These are phyloP conservation scores for Limnanthes douglasii DNA, from an alignment of 345 rosid genomes.

Conservation along the genomic window DNA sequence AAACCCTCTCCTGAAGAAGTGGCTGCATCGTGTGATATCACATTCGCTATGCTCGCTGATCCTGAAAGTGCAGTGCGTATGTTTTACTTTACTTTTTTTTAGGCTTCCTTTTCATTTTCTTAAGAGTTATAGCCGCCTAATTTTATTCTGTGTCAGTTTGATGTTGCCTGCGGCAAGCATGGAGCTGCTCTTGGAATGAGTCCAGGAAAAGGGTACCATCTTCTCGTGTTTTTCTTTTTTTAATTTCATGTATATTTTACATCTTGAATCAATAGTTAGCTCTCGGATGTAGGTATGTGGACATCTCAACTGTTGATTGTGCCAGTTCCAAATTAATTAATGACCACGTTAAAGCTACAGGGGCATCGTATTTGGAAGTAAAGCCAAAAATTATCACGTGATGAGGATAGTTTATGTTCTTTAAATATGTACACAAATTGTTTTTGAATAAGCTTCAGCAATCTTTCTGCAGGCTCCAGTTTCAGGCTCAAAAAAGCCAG, in stretches of 20 bases:
- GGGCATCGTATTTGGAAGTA: constrained; percentile 83
- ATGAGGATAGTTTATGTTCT: no score
- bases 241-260: neutral
- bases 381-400: no score
- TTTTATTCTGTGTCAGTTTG: constrained; percentile 29
- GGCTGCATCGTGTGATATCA: constrained; percentile 71
- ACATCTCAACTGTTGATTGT: constrained; percentile 84
- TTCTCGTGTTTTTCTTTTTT: neutral
- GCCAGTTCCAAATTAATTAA: constrained; percentile 56
- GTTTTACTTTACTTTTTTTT: constrained; percentile 15
- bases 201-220: constrained; percentile 74
- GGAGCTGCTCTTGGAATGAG: constrained; percentile 66
- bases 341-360: constrained; percentile 41
- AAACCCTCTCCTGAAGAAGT: constrained; percentile 80
- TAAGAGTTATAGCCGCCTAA: constrained; percentile 8
- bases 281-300: constrained; percentile 53
- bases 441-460: no score
- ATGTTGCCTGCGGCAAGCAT: constrained; percentile 77
- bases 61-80: constrained; percentile 98
- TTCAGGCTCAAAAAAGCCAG: constrained; percentile 91
- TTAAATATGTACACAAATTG: no score
- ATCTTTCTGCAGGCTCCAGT: constrained; percentile 68
- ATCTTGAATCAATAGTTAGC: neutral
- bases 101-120: constrained; percentile 5
- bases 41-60: constrained; percentile 89